Base-by-base conservation (phyloP, 345 rosid species). In the Anastatica hierochuntica region DNA sequence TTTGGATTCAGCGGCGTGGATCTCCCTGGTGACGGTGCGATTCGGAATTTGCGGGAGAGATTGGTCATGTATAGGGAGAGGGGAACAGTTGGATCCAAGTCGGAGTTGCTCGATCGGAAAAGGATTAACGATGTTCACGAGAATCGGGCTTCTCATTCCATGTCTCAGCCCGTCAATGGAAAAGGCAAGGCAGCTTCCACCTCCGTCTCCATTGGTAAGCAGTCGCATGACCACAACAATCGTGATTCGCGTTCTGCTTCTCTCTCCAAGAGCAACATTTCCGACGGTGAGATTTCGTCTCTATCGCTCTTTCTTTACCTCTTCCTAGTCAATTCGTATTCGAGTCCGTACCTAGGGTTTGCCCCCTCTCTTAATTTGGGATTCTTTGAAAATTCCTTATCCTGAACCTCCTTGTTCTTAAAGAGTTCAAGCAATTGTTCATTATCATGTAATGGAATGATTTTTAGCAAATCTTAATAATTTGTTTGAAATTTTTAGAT, bases 21-120 rank as follows among this genome's bases (percentile, higher is more conserved):
- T 35, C 39, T 35, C n/a, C n/a, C 39, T 11, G 24, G 40, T 24
- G 26, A 39, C 45, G 44, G 37, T 24, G 2, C 31, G 43, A 38
- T 38, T 38, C 19, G 11, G 11, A 38, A 21, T 21, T 19, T 12
- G n/a, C n/a, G 29, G 27, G 27, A 42, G 39, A 24, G 30, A 51
- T 21, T 19, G 48, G 12, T 20, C 36, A 39, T 54, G 37, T 39
- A 4, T 37, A 39, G 10, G 11, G 82, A 76, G 31, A 62, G 83
- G 67, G 81, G 64, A 14, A 41, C 35, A 1, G 80, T 72, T 51
- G 82, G 68, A 16, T 77, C 85, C 41, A 80, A 76, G 75, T 44
- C 75, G 49, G 95, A 80, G 64, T 73, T 73, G 9, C 74, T 71
- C 53, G 88, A 85, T 79, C 84, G 84, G 68, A 79, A 81, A 69